Evolutionary conservation across 2,329 filamentous ascomycete species (phyloP), one percentile per base, ranked within the genome.

Genomic region (Paracoccidioides lutzii): DNA sequence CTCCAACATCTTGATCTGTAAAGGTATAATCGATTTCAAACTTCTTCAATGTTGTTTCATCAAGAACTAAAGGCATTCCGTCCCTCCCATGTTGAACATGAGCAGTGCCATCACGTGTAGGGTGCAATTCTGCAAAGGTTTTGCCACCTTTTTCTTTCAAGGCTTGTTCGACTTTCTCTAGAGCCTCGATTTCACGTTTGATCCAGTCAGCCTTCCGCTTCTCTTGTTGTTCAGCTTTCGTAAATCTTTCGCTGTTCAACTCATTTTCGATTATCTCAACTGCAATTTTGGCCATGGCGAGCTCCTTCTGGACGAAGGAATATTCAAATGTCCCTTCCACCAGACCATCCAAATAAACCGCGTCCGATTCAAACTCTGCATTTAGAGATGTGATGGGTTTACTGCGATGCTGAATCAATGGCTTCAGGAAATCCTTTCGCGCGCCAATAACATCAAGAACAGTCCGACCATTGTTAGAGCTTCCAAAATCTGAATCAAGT

Each of bases 61-160:
- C 2, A 15, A 3, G 3, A 3, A n/a, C 14, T 9, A 6, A 32
- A 1, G 50, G 3, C 14, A 15, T 12, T 41, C 22, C 10, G 22
- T 57, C 22, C 46, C 33, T 3, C 22, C 12, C n/a, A 3, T 50
- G n/a, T 43, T 55, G 9, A 7, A 64, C 61, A 79, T 83, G 0
- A 71, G 67, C 41, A 66, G 65, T 3, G 57, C 51, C 33, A 59
- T 40, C 12, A 30, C 38, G 35, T 48, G 9, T 8, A 40, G 28
- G 84, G 66, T 85, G 69, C 5, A 88, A 69, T 49, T 90, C 79
- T 10, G 69, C 64, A 64, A 87, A 90, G 0, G 78, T 78, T 68
- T 88, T 89, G 2, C 79, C 87, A 0, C 79, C 82, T 56, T 76
- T 80, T 3, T 70, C 67, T 1, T 84, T 44, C 22, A 91, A 69